A percentile compares a stretch with the other conserved stretches of the same genome.
Conservation (phyloP, 495 filamentous ascomycete genomes). For the Amphirosellinia nigrospora region DNA sequence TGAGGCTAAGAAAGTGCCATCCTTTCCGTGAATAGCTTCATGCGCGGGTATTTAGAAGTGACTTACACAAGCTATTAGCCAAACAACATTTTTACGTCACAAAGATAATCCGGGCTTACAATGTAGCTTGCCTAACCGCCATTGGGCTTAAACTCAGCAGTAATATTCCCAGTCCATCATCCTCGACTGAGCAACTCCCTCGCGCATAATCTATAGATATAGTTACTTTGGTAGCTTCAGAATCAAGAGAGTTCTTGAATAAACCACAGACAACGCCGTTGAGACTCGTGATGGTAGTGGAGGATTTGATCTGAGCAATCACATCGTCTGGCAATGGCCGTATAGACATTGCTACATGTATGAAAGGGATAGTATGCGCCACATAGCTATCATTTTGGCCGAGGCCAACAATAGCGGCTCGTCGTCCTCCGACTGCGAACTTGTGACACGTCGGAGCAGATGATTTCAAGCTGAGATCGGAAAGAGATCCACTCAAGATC, state of each 20-base stretch:
- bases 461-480: no score
- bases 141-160: conserved; percentile 71
- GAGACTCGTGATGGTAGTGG: conserved; percentile 75
- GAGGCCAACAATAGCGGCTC: background rate
- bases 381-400: background rate
- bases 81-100: background rate
- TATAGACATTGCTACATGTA: conserved; percentile 62
- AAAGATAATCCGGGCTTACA: conserved; percentile 54
- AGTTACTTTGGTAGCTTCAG: conserved; percentile 70
- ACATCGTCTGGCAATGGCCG: conserved; percentile 75
- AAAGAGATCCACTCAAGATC: no score
- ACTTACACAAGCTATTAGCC: conserved; percentile 50
- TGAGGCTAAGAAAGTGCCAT: conserved; percentile 80
- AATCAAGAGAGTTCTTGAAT: conserved; percentile 88
- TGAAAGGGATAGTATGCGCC: conserved; percentile 12
- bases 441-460: background rate
- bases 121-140: conserved; percentile 80
- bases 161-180: conserved; percentile 82
- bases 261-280: conserved; percentile 75
- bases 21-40: conserved; percentile 64
- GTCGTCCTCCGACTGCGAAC: background rate
- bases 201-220: conserved; percentile 76
- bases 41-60: conserved; percentile 72
- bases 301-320: conserved; percentile 86
- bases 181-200: conserved; percentile 84